Evolutionary conservation across 129 eudicot genomes (phyloP).

Genomic region (Tagetes patula): DNA sequence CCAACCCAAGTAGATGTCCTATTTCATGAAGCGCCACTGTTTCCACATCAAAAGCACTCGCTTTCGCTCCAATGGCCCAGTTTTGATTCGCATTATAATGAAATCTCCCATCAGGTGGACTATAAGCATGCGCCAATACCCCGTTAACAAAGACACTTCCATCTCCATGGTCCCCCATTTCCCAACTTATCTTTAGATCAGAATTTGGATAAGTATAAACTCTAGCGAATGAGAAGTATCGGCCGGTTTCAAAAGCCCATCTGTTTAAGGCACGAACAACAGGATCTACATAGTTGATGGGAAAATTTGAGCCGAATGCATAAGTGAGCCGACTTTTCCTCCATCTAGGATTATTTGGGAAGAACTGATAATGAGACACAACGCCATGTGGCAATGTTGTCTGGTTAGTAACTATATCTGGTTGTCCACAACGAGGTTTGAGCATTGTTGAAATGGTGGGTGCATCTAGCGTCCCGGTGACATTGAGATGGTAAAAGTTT

Average conservation of each 20-base stretch:
- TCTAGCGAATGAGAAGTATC: slow-evolving; percentile 19
- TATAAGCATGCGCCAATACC: slow-evolving; percentile 11
- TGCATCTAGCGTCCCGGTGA: slow-evolving; percentile 2
- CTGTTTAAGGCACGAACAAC: slow-evolving; percentile 17
- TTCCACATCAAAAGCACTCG: not conserved
- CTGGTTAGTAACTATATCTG: slow-evolving; percentile 4
- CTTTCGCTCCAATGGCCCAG: not conserved
- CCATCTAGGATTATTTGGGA: not conserved
- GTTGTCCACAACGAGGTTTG: not conserved
- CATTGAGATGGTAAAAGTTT: slow-evolving; percentile 20
- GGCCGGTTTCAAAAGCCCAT: slow-evolving; percentile 10
- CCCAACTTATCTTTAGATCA: slow-evolving; percentile 8
- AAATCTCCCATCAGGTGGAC: slow-evolving; percentile 23
- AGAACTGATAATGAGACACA: slow-evolving; percentile 17
- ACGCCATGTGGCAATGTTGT: not conserved
- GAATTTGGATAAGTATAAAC: not conserved
- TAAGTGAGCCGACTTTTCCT: slow-evolving; percentile 18
- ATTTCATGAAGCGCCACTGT: slow-evolving; percentile 21
- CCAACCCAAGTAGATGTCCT: slow-evolving; percentile 28
- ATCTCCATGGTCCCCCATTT: not conserved
- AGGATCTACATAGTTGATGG: not conserved
- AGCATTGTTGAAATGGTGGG: slow-evolving; percentile 20
- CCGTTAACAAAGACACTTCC: not conserved
- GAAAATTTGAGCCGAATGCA: slow-evolving; percentile 1
- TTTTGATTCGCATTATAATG: not conserved